Conservation (phyloP, 2,329 filamentous ascomycete genomes). For the Sarocladiaceae sp. region DNA sequence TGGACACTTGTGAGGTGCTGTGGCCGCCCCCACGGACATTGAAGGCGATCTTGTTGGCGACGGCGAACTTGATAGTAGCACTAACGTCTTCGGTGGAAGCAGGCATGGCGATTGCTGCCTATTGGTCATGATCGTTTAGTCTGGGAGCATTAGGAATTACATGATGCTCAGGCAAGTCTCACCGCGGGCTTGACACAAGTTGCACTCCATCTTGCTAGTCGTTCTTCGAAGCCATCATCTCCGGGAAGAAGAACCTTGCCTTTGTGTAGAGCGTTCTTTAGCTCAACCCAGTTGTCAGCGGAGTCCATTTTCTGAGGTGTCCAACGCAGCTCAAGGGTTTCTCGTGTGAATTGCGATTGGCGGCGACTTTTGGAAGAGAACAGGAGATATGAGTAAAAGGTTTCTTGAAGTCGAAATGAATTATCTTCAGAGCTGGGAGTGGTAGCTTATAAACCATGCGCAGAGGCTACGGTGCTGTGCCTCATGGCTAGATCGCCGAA, state of each 20-base stretch:
- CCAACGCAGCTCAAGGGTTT: too few species aligned
- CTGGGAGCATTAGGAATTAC: background rate
- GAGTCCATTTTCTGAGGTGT: too few species aligned
- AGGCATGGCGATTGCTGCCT: slow-evolving; percentile 42
- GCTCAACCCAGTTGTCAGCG: background rate
- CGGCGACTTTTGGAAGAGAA: too few species aligned
- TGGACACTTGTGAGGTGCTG: slow-evolving; percentile 45
- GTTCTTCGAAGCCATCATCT: slow-evolving; percentile 4
- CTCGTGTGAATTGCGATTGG: too few species aligned
- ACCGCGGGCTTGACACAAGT: slow-evolving; percentile 9
- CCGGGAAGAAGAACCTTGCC: slow-evolving; percentile 9
- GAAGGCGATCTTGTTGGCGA: slow-evolving; percentile 39
- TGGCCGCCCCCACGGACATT: slow-evolving; percentile 54
- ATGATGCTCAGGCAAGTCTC: background rate
- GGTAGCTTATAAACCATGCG: too few species aligned
- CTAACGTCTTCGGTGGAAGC: slow-evolving; percentile 34
- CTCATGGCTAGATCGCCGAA: too few species aligned
- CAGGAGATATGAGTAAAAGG: too few species aligned
- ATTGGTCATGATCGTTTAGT: background rate
- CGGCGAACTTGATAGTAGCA: slow-evolving; percentile 39
- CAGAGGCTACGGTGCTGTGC: too few species aligned
- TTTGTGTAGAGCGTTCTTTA: background rate
- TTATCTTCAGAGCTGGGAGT: too few species aligned
- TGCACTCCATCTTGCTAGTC: slow-evolving; percentile 10
- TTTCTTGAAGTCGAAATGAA: too few species aligned